Base-by-base conservation (phyloP, 345 rosid genomes). In the Corchorus olitorius region DNA sequence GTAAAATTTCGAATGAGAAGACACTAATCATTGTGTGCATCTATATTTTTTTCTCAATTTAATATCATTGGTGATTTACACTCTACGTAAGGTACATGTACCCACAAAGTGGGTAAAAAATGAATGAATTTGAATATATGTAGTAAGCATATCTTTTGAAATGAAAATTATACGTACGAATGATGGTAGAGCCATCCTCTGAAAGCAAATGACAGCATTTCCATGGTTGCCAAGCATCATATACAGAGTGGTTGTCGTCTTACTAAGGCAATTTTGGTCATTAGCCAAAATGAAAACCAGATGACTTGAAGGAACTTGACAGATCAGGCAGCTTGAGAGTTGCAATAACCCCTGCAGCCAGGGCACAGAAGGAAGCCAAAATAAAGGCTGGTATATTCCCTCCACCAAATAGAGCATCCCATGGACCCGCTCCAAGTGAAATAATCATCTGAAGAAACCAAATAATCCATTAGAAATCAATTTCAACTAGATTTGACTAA, bases 331-430 rank as follows among this genome's bases (percentile, higher is more conserved):
- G 93, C 81, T 81, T 90, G 54, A 74, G 88, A 63, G 67, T 65
- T 15, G 98, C 97, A 33, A 87, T 79, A 62, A 91, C 77, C 60
- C 95, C 95, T 17, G 94, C 97, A 3, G 91, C 93, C 27, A 93
- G 88, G 33, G 98, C 97, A 73, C 82, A 82, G 6, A 86, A 55
- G 52, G 97, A 86, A 50, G 98, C 97, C 82, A 96, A 70, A 67
- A 89, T 86, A 73, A 92, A 96, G 15, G 98, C 99, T 16, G 99
- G 99, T 79, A 91, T 80, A 77, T 96, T 96, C 52, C 99, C 99
- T 76, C 98, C 99, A 62, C 99, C 99, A 75, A 93, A 96, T 59
- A 92, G 82, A 10, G 92, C 97, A 84, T 96, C 98, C 98, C 97
- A 93, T 45, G 95, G 99, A 78, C 98, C 99, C n/a, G 93, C 97